Evolutionary conservation across 2,329 filamentous ascomycete genomes (phyloP), one percentile per base, ranked within the genome.

Genomic region (Chrysoporthe austroafricana): DNA sequence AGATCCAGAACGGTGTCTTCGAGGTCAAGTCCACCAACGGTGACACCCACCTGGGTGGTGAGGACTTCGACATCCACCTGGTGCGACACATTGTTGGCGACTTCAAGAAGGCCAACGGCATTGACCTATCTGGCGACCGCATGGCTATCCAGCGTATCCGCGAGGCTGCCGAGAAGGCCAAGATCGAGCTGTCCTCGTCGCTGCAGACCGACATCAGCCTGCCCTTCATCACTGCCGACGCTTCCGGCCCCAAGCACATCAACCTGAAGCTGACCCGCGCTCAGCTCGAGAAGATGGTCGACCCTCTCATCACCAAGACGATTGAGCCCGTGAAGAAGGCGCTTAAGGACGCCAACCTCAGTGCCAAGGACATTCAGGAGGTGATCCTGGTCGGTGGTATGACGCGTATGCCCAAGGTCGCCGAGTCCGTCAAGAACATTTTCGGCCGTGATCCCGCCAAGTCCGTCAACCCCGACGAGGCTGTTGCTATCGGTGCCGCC

Each of bases 81-180:
- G 95, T 97, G 78, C 94, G 94, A 78, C 91, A 97, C 87, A 87
- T 98, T 69, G 93, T 97, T 72, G 87, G 93, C 81, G 90, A 96
- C 78, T 98, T 97, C 88, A 97, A 97, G 92, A 95, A 93, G 84
- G 93, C 97, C 74, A 93, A 93, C 72, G 91, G 92, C 72, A 91
- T 97, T 73, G 95, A 98, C 79, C 89, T 98, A 74, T 92, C 93
- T 69, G 84, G 83, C 77, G 95, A 98, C 85, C 94, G 95, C 81
- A 97, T 97, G 94, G 95, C 95, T 75, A 97, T 98, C 78, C 95
- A 97, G 88, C 91, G 95, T 89, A 97, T 98, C 80, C 94, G 95
- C 84, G 95, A 97, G 86, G 95, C 94, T 74, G 94, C 94, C 74
- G 95, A 98, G 88, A 97, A 97, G 90, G 95, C 95, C 79, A 98